These are phyloP conservation scores for Sporopachydermia lactativora DNA, from an alignment of 805 yeast genomes.

Conservation along the genomic window DNA sequence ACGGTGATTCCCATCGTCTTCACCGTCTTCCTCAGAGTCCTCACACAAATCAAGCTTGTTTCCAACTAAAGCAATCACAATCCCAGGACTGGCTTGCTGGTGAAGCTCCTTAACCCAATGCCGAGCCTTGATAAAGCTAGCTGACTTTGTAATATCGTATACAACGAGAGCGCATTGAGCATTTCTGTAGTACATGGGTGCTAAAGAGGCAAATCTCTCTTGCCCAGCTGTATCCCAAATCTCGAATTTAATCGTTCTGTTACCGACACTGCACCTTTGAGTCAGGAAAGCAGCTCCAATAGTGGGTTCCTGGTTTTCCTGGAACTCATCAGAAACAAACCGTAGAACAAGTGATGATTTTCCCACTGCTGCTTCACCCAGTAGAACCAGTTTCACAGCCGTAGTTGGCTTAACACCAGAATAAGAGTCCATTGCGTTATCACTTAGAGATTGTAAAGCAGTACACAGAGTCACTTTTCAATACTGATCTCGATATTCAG, in stretches of 20 bases:
- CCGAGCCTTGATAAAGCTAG: conserved; percentile 51
- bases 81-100: conserved; percentile 59
- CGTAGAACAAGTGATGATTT: conserved; percentile 85
- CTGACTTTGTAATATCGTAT: conserved; percentile 56
- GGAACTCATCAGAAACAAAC: conserved; percentile 89
- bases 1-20: conserved; percentile 18
- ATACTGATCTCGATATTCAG: too few relatives aligned
- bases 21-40: conserved; percentile 28
- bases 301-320: conserved; percentile 72
- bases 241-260: conserved; percentile 31
- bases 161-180: conserved; percentile 80
- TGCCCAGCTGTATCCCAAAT: conserved; percentile 92
- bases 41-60: conserved; percentile 60
- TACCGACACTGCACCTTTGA: conserved; percentile 37
- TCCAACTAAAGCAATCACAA: conserved; percentile 78
- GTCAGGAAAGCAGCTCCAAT: conserved; percentile 97
- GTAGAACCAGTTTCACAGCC: conserved; percentile 75
- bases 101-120: conserved; percentile 88
- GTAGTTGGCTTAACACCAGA: conserved; percentile 33
- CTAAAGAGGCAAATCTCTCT: conserved; percentile 67
- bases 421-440: conserved; percentile 3
- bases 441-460: too few relatives aligned
- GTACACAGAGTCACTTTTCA: too few relatives aligned
- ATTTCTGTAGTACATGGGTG: conserved; percentile 78
- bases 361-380: conserved; percentile 98